Conservation (phyloP, 2,329 filamentous ascomycete genomes). For the Sclerotinia spermophila region DNA sequence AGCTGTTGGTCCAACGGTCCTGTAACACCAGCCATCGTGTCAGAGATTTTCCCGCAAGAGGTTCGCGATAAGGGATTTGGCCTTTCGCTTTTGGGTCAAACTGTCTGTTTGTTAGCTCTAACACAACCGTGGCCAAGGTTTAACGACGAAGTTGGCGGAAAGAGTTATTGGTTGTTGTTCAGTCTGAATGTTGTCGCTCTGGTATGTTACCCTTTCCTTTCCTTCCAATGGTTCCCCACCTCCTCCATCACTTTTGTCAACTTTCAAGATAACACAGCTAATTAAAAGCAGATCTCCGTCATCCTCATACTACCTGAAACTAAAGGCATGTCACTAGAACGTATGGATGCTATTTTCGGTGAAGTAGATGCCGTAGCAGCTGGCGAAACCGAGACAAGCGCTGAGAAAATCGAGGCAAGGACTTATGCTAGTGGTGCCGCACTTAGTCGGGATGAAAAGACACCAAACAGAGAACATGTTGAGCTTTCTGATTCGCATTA, state of each 20-base stretch:
- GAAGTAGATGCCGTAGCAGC: slow-evolving; percentile 30
- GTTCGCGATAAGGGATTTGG: slow-evolving; percentile 42
- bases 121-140: slow-evolving; percentile 43
- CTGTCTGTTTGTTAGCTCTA: slow-evolving; percentile 39
- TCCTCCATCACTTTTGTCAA: background rate
- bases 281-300: slow-evolving; percentile 41
- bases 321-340: slow-evolving; percentile 49
- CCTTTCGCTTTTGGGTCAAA: slow-evolving; percentile 39
- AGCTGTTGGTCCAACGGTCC: slow-evolving; percentile 39
- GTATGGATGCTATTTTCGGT: slow-evolving; percentile 52
- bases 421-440: background rate
- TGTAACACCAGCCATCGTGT: slow-evolving; percentile 38
- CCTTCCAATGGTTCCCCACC: background rate
- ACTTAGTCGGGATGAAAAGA: background rate
- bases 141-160: slow-evolving; percentile 39
- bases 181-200: slow-evolving; percentile 39
- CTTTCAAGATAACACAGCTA: background rate
- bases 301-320: slow-evolving; percentile 53
- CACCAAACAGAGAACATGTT: background rate
- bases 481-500: background rate
- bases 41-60: slow-evolving; percentile 43
- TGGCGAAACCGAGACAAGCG: slow-evolving; percentile 34
- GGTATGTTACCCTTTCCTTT: slow-evolving; percentile 20
- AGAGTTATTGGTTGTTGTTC: slow-evolving; percentile 42
- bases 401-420: slow-evolving; percentile 32